Base-by-base conservation (phyloP, 192 early-diverging fungal species). In the Ramicandelaber brevisporus region DNA sequence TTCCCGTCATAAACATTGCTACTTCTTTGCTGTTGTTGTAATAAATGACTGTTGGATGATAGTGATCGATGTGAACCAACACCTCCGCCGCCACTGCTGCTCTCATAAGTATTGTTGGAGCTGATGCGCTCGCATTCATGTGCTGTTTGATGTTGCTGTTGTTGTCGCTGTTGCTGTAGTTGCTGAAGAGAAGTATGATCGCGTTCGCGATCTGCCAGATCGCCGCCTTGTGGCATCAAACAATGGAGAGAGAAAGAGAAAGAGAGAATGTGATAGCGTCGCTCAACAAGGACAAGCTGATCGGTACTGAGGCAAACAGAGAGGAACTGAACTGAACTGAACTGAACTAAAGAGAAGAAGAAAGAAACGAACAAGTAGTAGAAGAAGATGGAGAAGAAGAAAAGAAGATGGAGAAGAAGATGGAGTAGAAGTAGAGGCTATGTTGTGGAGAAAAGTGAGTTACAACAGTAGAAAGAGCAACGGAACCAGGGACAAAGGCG, bases 141-240 rank as follows among this genome's bases (percentile, higher is more conserved):
- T 50, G 36, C 29, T 56, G 43, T 35, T 34, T 36, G 16, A 48
- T 20, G 31, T 33, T 43, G 35, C 30, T 37, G 21, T 29, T 14
- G 21, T 40, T 31, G 19, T 18, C 43, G 17, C 46, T 41, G 34
- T 34, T 24, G 29, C 21, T 18, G n/a, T n/a, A n/a, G n/a, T n/a
- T n/a, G 32, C 26, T 38, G 10, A 47, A 43, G 35, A 44, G 46
- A 23, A 50, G 43, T 24, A 47, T 39, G 27, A 43, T 40, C 14
- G 50, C 46, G 23, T 42, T 44, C 12, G 50, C 41, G 25, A 48
- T 50, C 11, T 50, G 44, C 33, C 53, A 36, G 24, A 43, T 48
- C 53, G 50, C 50, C 17, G 22, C n/a, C 21, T 28, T 18, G 30
- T 19, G 9, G 4, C 26, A 24, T 30, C 20, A 3, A 8, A 29